Evolutionary conservation across 352 stramenopile genomes (phyloP).

Genomic region (Phytophthora hybrid): DNA sequence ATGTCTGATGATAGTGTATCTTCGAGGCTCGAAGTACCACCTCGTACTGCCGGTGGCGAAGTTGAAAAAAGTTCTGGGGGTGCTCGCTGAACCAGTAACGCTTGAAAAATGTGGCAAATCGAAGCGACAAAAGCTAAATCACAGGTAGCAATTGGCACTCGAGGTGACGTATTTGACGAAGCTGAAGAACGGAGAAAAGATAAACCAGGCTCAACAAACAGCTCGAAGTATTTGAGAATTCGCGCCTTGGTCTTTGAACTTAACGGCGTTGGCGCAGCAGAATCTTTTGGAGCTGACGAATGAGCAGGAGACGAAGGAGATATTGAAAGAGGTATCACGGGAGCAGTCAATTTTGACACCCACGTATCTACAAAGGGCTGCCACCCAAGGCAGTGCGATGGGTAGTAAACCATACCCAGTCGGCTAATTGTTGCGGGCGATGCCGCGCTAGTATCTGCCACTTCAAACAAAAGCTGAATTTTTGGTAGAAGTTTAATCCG

Average conservation of each 20-base stretch:
- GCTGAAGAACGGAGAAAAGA: constrained; percentile 47
- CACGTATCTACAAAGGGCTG: constrained; percentile 68
- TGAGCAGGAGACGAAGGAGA: constrained; percentile 1
- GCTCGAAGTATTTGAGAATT: constrained; percentile 65
- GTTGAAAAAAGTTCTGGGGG: constrained; percentile 49
- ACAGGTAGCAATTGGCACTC: constrained; percentile 58
- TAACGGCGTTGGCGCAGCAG: constrained; percentile 26
- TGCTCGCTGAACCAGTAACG: constrained; percentile 50
- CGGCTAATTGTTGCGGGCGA: constrained; percentile 94
- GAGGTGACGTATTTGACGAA: constrained; percentile 11
- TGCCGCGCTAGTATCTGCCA: constrained; percentile 89
- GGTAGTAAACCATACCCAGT: constrained; percentile 93
- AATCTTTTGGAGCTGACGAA: constrained; percentile 3
- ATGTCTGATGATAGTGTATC: constrained; percentile 28
- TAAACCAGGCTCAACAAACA: constrained; percentile 67
- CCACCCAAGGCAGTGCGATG: constrained; percentile 69
- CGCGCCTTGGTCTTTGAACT: constrained; percentile 48
- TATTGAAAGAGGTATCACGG: constrained; percentile 7
- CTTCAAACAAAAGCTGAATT: constrained; percentile 95
- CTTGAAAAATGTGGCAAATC: constrained; percentile 72
- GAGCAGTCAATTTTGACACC: constrained; percentile 52
- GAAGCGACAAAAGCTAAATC: constrained; percentile 60
- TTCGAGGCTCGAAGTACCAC: constrained; percentile 5
- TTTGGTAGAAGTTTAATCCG: constrained; percentile 82
- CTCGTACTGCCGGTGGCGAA: constrained; percentile 7